Evolutionary conservation across 169 alveolate species (phyloP), one percentile per base, ranked within the genome.

Genomic region (Eimeria acervulina): DNA sequence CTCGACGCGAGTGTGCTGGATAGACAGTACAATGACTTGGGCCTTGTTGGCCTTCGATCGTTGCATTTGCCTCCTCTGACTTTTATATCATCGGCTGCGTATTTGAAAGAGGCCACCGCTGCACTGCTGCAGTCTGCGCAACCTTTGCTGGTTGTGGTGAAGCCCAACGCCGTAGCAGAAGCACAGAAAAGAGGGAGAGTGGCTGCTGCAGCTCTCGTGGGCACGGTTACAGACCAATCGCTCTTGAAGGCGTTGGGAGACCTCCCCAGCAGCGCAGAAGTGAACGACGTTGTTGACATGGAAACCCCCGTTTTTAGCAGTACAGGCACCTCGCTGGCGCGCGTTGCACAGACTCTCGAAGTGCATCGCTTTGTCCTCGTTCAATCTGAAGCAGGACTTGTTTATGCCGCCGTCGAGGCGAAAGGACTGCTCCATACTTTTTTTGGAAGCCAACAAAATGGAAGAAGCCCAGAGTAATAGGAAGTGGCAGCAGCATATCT

Each of bases 191-290:
- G 10, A 26, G 51, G 40, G 7, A 44, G 74, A 40, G 51, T 23
- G 1, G 74, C 92, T 55, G 74, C 92, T 1, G 28, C n/a, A 1
- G 74, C 38, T 28, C 17, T 52, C 36, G 68, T 83, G 52, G 92
- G 92, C 40, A 55, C 23, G 15, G 74, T 83, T 19, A 38, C 92
- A 19, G 51, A 51, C 33, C 33, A n/a, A 47, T 15, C 76, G 6
- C 92, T 83, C 31, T 23, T 83, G 21, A 52, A n/a, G 92, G 92
- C 70, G 2, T 52, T 83, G 76, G 92, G 92, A 51, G 74, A 83
- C n/a, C 5, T 52, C 74, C 74, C 92, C 42, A 55, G 74, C 76
- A 55, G 61, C 26, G 52, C 76, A 51, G 21, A 31, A 38, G 33
- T 83, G 19, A 42, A 13, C 10, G 36, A 47, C 26, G 51, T 83